Evolutionary conservation across 768 basidiomycete genomes (phyloP).

Genomic region (Boletellus ananas): DNA sequence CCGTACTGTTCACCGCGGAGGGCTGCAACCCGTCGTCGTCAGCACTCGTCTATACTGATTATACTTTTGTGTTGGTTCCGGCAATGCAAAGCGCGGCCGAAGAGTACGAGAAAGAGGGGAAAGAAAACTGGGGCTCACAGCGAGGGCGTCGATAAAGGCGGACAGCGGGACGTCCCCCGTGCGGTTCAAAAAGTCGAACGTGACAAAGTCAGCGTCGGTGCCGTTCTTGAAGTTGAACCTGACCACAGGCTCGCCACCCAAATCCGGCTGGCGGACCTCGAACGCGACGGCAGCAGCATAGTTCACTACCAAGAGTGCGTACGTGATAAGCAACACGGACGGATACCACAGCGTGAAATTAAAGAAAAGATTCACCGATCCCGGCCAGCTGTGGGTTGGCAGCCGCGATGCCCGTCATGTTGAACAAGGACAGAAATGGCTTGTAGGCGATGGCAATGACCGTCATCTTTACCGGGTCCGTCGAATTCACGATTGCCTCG

Average conservation of each 20-base stretch:
- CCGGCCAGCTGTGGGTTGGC: conserved; percentile 51
- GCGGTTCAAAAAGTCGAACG: conserved; percentile 44
- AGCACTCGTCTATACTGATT: too few species aligned
- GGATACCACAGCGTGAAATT: neutral
- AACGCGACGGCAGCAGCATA: conserved; percentile 57
- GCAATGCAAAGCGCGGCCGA: too few species aligned
- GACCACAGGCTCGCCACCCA: conserved; percentile 47
- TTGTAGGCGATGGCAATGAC: conserved; percentile 70
- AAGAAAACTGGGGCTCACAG: conserved; percentile 22
- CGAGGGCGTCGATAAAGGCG: conserved; percentile 42
- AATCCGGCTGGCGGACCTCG: conserved; percentile 52
- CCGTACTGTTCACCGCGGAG: conserved; percentile 46
- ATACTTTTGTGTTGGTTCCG: too few species aligned
- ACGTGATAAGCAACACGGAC: neutral
- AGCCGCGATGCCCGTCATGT: conserved; percentile 60
- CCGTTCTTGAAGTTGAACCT: conserved; percentile 73
- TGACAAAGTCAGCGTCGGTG: conserved; percentile 44
- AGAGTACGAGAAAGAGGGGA: too few species aligned
- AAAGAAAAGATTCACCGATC: conserved; percentile 42
- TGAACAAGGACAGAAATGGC: conserved; percentile 74
- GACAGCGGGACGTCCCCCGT: conserved; percentile 53
- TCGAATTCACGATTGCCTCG: conserved; percentile 44
- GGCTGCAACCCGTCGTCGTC: conserved; percentile 33
- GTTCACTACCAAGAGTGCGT: conserved; percentile 41
- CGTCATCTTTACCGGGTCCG: conserved; percentile 52